Conservation (phyloP, 75 land plant genomes). For the Selaginella moellendorffii region DNA sequence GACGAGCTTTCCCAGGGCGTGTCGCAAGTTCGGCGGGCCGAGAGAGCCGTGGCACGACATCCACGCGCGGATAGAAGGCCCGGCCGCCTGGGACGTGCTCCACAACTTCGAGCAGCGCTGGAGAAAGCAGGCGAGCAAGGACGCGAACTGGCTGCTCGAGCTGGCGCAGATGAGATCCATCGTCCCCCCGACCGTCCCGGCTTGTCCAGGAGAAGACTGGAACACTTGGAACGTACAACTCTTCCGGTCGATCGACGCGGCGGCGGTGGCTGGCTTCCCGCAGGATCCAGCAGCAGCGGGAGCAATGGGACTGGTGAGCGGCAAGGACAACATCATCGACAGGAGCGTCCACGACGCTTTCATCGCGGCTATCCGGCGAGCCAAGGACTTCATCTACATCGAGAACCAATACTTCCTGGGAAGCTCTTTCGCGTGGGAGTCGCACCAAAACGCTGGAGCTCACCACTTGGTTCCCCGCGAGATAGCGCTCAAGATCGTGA, state of each 20-base stretch:
- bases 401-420: constrained; percentile 93
- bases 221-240: constrained; percentile 74
- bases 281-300: constrained; percentile 73
- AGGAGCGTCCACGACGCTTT: constrained; percentile 86
- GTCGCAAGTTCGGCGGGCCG: not conserved
- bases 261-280: constrained; percentile 84
- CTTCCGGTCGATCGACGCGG: constrained; percentile 42
- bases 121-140: constrained; percentile 1
- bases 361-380: constrained; percentile 72
- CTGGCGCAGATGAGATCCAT: not conserved
- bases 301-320: constrained; percentile 67
- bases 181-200: not conserved
- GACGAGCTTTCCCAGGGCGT: constrained; percentile 1
- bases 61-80: constrained; percentile 7
- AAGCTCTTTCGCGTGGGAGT: constrained; percentile 56
- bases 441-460: constrained; percentile 42
- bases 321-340: constrained; percentile 78
- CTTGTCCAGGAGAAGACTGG: not conserved
- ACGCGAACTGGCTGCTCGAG: not conserved
- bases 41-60: constrained; percentile 13
- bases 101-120: constrained; percentile 7
- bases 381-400: constrained; percentile 76
- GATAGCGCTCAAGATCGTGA: constrained; percentile 61
- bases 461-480: constrained; percentile 66
- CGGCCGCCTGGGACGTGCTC: constrained; percentile 4